A percentile compares a stretch with the other conserved stretches of the same genome.
phyloP scores from a whole-genome alignment of 495 filamentous ascomycete species.

The Daldinia loculata region DNA sequence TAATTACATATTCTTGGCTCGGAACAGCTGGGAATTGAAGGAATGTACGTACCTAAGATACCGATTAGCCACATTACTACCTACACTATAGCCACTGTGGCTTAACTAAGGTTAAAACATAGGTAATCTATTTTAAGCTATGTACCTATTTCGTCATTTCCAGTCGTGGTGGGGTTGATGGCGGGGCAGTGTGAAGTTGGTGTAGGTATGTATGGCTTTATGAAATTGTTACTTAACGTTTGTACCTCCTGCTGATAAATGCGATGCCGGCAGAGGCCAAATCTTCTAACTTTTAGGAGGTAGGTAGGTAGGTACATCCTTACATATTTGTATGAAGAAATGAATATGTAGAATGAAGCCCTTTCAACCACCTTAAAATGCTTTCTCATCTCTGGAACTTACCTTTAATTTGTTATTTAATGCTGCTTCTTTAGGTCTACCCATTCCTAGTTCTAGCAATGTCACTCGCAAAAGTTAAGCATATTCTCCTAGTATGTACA shows the following conservation, averaged over 20 bases:
- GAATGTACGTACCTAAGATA: not conserved
- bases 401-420: not conserved
- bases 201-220: no score
- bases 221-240: slow-evolving; percentile 7
- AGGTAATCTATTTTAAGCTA: not conserved
- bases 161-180: slow-evolving; percentile 20
- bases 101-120: not conserved
- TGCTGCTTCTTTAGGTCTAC: not conserved
- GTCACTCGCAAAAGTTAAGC: slow-evolving; percentile 66
- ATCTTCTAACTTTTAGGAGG: slow-evolving; percentile 2
- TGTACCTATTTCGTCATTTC: slow-evolving; percentile 30
- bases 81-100: not conserved
- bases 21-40: slow-evolving; percentile 15
- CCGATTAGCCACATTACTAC: not conserved
- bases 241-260: slow-evolving; percentile 47
- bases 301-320: not conserved
- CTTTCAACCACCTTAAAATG: slow-evolving; percentile 27
- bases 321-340: not conserved
- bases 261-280: slow-evolving; percentile 37
- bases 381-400: not conserved
- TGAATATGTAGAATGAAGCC: slow-evolving; percentile 29
- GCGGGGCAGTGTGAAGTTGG: slow-evolving; percentile 18
- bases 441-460: slow-evolving; percentile 47
- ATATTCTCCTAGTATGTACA: slow-evolving; percentile 65
- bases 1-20: slow-evolving; percentile 31